Base-by-base conservation (phyloP, 2,329 filamentous ascomycete species). In the Graphiopsis chlorocephala region DNA sequence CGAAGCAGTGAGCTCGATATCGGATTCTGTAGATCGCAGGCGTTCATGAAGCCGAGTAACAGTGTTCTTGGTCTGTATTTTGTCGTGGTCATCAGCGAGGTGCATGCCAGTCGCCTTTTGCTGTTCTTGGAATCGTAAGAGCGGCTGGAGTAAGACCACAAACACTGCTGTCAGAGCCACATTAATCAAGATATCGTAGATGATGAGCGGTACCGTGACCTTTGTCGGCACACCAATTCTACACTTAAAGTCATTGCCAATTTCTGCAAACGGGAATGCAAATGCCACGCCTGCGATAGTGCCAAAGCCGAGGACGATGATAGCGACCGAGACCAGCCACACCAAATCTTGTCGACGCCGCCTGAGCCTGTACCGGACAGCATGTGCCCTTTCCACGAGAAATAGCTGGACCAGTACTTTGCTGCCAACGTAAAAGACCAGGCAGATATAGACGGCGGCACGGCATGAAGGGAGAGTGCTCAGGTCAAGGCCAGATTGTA, bases 331-430 rank as follows among this genome's bases (percentile, higher is more conserved):
- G 8, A 62, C 12, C 0, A 78, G 45, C 75, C 76, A 81, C 15
- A 79, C 63, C 62, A 71, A 72, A 59, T 80, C 77, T 14, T 70
- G 68, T 6, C 65, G 57, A 23, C 79, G 72, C 2, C 71, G 65
- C 42, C 71, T 68, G 64, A 75, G 74, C 0, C 76, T 72, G 7
- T 74, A 70, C 42, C 78, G 73, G 17, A 80, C 68, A 7, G 74
- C 73, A 65, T 80, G 78, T 11, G 74, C 73, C 26, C 79, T 72
- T 65, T 81, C 79, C 26, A 80, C 73, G 0, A 81, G 72, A 64
- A 80, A 80, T 4, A 79, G 66, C 62, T 80, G 79, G 65, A 77
- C 72, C 25, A 70, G 61, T 2, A 75, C 64, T 53, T 79, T 79
- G 61, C 70, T 73, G 8, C 66, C 67, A n/a, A 77, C 66, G 64